A percentile compares a stretch with the other conserved stretches of the same genome.
Conservation (phyloP, 2,329 filamentous ascomycete species). For the Amylocarpus encephaloides region DNA sequence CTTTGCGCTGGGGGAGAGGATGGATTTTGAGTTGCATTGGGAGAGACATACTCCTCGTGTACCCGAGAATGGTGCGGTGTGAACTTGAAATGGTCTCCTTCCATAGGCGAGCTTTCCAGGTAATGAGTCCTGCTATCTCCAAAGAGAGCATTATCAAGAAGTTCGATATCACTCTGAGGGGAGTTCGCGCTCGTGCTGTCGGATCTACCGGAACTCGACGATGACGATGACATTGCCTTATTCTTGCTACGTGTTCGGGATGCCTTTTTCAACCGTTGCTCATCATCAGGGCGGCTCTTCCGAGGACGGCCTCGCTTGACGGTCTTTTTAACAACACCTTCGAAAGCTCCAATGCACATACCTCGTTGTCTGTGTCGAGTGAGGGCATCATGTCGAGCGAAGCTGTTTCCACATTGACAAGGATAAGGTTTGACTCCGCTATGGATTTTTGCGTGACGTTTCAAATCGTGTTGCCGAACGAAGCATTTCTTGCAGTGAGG, state of each 20-base stretch:
- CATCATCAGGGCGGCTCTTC: constrained; percentile 50
- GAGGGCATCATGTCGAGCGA: constrained; percentile 89
- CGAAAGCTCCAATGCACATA: constrained; percentile 93
- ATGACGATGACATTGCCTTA: constrained; percentile 34
- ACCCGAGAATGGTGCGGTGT: constrained; percentile 23
- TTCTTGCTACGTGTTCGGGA: constrained; percentile 50
- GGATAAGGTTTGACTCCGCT: constrained; percentile 92
- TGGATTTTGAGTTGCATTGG: constrained; percentile 26
- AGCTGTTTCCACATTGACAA: constrained; percentile 89
- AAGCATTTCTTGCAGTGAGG: constrained; percentile 93
- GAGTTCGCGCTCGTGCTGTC: constrained; percentile 51
- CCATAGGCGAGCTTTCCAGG: constrained; percentile 28
- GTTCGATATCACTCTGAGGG: constrained; percentile 42
- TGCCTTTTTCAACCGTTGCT: constrained; percentile 50
- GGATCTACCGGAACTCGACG: constrained; percentile 51
- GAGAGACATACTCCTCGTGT: constrained; percentile 26
- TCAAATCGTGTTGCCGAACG: constrained; percentile 93
- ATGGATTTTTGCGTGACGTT: constrained; percentile 96
- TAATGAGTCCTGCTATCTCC: constrained; percentile 32
- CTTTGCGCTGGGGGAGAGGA: constrained; percentile 27
- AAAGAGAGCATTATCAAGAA: constrained; percentile 34
- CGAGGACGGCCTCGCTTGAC: constrained; percentile 60
- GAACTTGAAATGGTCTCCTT: constrained; percentile 36
- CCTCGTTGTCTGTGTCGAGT: constrained; percentile 91
- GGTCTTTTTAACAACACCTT: constrained; percentile 64